phyloP scores from a whole-genome alignment of 176 grass and related monocot genomes.

The Thinopyrum elongatum region DNA sequence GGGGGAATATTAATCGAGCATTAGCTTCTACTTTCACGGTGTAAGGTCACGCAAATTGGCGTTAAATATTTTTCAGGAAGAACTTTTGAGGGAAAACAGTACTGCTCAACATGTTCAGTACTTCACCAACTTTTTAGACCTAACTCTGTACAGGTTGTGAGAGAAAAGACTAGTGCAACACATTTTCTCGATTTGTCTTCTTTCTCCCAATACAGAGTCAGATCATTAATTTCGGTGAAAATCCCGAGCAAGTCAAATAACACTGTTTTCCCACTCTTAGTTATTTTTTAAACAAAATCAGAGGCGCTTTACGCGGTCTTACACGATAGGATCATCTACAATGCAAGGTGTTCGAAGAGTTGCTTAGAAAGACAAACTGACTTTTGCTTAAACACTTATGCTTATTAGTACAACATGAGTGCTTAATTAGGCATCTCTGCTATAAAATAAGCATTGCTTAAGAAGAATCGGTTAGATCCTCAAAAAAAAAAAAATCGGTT shows the following conservation, averaged over 20 bases:
- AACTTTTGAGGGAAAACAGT: neutral
- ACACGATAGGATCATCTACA: neutral
- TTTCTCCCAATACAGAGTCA: neutral
- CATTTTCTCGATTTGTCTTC: neutral
- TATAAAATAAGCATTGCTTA: too few species aligned
- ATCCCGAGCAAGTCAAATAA: neutral
- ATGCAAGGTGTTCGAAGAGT: neutral
- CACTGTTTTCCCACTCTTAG: neutral
- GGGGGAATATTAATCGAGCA: neutral
- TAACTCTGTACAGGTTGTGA: neutral
- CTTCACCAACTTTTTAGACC: neutral
- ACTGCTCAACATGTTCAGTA: neutral
- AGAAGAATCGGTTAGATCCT: too few species aligned
- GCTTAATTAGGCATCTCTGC: too few species aligned
- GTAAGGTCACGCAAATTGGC: neutral
- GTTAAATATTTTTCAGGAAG: neutral
- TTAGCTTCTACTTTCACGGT: neutral
- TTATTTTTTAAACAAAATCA: neutral
- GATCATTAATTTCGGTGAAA: neutral
- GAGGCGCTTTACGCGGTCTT: neutral
- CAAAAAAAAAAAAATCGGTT: too few species aligned
- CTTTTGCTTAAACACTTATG: too few species aligned
- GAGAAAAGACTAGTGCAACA: constrained; percentile 8
- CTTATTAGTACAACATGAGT: too few species aligned
- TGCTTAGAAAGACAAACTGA: too few species aligned